Base-by-base conservation (phyloP, 148 eudicot species). In the Talinum fruticosum region DNA sequence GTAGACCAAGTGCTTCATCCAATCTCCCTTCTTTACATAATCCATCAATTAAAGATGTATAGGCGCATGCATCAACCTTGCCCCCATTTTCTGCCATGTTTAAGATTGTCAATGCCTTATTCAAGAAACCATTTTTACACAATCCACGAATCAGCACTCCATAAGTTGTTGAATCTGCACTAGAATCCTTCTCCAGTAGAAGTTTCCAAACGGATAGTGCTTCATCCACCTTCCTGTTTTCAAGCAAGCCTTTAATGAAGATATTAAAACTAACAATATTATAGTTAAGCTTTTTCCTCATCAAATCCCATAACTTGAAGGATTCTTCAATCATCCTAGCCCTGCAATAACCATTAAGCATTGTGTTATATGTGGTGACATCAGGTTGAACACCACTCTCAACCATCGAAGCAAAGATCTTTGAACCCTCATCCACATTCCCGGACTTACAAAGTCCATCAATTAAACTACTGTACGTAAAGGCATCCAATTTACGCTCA, bases 301-400 rank as follows among this genome's bases (percentile, higher is more conserved):
- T 92, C 73, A 81, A 41, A 67, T 86, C 84, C 97, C 97, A 94
- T 81, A 94, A 81, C 71, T 79, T 86, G 64, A 77, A 84, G 75
- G 87, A 77, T 29, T 85, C 85, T 45, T 82, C 74, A 15, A 85
- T 80, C 81, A 82, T 92, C 53, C 87, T 84, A 77, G 86, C 85
- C 74, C 74, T 85, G 75, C 87, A 89, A 83, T 85, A 94, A 47
- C 97, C 97, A 79, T 86, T 80, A 37, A 94, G 95, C 91, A 94
- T 82, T 12, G 85, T 82, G 80, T 94, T 94, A 79, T 86, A 89
- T 10, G 84, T 82, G 34, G 86, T 90, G 29, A 73, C 85, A 84
- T 94, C 95, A 8, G 88, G 95, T 34, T 66, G 75, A 70, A 94
- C 81, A 69, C 85, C 83, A 16, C 77, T 84, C 87, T 85, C 85